These are phyloP conservation scores for Chrysanthemum lavandulifolium DNA, from an alignment of 129 eudicot genomes.

Conservation along the genomic window DNA sequence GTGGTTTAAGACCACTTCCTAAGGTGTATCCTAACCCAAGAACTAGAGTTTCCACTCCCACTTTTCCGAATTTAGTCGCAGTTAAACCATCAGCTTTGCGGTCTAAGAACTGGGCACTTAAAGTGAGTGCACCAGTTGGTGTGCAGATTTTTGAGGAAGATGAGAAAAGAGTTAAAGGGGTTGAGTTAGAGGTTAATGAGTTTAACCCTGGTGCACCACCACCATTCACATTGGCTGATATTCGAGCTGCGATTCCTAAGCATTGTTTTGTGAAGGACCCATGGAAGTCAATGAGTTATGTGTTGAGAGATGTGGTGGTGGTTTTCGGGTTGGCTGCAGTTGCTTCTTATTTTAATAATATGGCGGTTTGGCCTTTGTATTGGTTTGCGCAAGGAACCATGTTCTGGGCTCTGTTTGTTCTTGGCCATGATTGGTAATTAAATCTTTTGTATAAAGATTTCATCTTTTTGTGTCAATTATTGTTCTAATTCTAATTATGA, in stretches of 20 bases:
- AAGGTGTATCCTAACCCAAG: slow-evolving; percentile 43
- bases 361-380: slow-evolving; percentile 96
- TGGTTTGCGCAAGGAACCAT: slow-evolving; percentile 97
- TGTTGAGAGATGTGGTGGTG: slow-evolving; percentile 68
- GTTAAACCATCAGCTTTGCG: slow-evolving; percentile 11
- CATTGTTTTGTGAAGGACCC: slow-evolving; percentile 94
- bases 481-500: background rate
- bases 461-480: background rate
- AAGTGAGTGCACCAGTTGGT: slow-evolving; percentile 57
- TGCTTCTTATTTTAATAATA: slow-evolving; percentile 61
- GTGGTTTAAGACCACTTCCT: slow-evolving; percentile 56
- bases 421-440: slow-evolving; percentile 97
- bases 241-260: slow-evolving; percentile 75
- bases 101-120: slow-evolving; percentile 46
- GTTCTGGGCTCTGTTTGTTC: slow-evolving; percentile 99
- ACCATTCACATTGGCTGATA: slow-evolving; percentile 63
- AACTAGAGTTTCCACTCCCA: slow-evolving; percentile 28
- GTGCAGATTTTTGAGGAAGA: slow-evolving; percentile 35
- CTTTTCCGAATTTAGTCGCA: slow-evolving; percentile 12
- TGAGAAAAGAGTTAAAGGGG: slow-evolving; percentile 13
- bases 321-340: slow-evolving; percentile 85
- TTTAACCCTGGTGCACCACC: slow-evolving; percentile 88
- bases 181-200: slow-evolving; percentile 15
- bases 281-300: slow-evolving; percentile 84
- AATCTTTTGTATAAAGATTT: background rate